These are phyloP conservation scores for Naganishia kalamii DNA, from an alignment of 768 basidiomycete species.

Conservation along the genomic window DNA sequence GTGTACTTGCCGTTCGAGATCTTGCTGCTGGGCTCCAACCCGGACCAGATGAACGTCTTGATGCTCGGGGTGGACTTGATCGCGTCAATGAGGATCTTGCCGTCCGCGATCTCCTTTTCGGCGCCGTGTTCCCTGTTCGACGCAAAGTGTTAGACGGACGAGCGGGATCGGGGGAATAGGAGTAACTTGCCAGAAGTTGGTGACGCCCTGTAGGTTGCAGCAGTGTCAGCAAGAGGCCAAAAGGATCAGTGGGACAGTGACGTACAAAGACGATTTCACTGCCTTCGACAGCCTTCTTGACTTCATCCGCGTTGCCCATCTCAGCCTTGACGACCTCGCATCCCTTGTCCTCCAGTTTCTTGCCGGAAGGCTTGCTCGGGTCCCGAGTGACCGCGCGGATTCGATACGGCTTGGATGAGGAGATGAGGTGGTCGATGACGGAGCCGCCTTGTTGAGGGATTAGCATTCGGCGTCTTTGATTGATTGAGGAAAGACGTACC, in stretches of 20 bases:
- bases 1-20: constrained; percentile 24
- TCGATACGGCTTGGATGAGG: constrained; percentile 28
- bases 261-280: constrained; percentile 33
- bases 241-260: neutral
- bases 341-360: constrained; percentile 23
- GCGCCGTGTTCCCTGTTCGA: constrained; percentile 10
- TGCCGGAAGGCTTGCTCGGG: constrained; percentile 11
- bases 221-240: neutral
- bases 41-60: constrained; percentile 22
- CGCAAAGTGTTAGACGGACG: neutral
- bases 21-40: constrained; percentile 13
- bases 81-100: constrained; percentile 20
- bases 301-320: constrained; percentile 23
- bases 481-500: no score
- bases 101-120: constrained; percentile 16
- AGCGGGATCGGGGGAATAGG: neutral
- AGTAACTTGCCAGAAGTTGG: constrained; percentile 17
- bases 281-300: constrained; percentile 32
- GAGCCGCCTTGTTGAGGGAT: no score
- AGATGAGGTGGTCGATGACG: constrained; percentile 26
- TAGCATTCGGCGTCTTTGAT: no score
- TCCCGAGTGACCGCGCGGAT: constrained; percentile 34
- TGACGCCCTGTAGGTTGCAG: constrained; percentile 17
- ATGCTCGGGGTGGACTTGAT: constrained; percentile 9
- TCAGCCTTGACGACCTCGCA: constrained; percentile 31